Evolutionary conservation across 805 yeast species (phyloP).

Genomic region (Pichia californica): DNA sequence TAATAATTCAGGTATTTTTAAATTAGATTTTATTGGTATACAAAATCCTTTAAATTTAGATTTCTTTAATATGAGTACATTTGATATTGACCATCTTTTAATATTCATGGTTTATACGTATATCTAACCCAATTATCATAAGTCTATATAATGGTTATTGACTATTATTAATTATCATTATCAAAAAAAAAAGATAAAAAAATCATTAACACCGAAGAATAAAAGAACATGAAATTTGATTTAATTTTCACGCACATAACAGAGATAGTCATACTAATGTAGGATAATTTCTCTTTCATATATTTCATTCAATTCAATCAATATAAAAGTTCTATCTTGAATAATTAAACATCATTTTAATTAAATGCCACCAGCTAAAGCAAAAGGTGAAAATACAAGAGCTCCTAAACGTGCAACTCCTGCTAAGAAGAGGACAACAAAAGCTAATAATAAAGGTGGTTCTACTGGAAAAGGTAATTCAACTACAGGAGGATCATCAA

Average conservation of each 20-base stretch:
- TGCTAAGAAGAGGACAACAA: neutral
- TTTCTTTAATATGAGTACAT: slow-evolving; percentile 40
- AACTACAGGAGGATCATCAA: too few species aligned
- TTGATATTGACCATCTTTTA: slow-evolving; percentile 38
- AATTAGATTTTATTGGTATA: slow-evolving; percentile 31
- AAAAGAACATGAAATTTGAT: neutral
- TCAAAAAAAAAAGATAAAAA: neutral
- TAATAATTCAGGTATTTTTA: slow-evolving; percentile 40
- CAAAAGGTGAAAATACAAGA: neutral
- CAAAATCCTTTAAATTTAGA: slow-evolving; percentile 66
- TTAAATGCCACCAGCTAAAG: neutral
- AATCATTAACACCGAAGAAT: too few species aligned
- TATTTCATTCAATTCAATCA: too few species aligned
- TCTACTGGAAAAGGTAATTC: too few species aligned
- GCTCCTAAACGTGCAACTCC: neutral
- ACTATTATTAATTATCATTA: too few species aligned
- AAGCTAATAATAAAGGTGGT: neutral
- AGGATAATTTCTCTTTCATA: too few species aligned
- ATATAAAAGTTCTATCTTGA: too few species aligned
- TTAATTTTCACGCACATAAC: too few species aligned
- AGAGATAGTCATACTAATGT: too few species aligned
- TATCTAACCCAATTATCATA: too few species aligned
- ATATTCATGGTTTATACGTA: neutral
- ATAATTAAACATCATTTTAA: too few species aligned
- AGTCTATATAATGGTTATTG: too few species aligned